Percentiles rank a stretch among this genome's conserved stretches.
These are phyloP conservation scores for Castanea mollissima DNA, from an alignment of 306 rosid species.

Conservation along the genomic window DNA sequence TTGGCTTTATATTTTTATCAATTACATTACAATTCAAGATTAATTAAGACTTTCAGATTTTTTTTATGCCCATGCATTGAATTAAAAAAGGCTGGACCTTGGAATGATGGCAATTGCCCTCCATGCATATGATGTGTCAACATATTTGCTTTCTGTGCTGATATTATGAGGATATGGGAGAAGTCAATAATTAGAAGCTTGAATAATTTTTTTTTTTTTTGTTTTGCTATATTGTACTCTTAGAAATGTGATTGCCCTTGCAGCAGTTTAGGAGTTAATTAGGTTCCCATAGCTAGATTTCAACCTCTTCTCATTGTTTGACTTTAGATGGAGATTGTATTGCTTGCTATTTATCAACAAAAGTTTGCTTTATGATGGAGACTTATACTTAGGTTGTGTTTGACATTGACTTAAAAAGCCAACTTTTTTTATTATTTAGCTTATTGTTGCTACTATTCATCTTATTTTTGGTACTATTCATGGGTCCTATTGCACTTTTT, in stretches of 20 bases:
- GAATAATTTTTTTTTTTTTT: neutral
- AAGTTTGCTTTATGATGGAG: too few species aligned
- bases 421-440: too few species aligned
- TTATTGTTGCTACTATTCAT: too few species aligned
- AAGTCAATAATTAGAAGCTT: neutral
- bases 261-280: neutral
- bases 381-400: too few species aligned
- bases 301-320: neutral
- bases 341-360: too few species aligned
- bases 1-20: neutral
- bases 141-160: neutral
- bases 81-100: neutral
- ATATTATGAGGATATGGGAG: neutral
- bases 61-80: neutral
- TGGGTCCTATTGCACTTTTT: too few species aligned
- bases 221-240: neutral
- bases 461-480: too few species aligned
- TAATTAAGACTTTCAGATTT: neutral
- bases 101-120: too few species aligned
- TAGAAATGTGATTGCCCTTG: neutral
- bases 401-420: too few species aligned
- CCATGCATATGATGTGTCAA: neutral
- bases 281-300: neutral
- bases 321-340: too few species aligned
- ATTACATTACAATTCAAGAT: neutral